Base-by-base conservation (phyloP, 192 early-diverging fungal species). In the Coemansia sp. region DNA sequence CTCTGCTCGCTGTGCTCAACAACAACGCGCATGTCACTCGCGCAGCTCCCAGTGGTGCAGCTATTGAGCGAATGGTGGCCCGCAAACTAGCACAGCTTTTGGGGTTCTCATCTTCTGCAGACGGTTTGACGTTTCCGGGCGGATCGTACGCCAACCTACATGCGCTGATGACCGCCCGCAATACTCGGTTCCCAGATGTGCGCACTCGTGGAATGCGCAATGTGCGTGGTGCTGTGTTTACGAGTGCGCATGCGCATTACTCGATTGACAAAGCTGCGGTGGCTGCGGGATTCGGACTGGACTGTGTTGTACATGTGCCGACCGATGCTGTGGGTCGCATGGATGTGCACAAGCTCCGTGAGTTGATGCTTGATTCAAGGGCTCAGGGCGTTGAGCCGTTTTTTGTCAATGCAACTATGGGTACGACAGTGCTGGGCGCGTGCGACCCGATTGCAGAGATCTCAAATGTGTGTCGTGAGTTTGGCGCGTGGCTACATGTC, bases 341-440 rank as follows among this genome's bases (percentile, higher is more conserved):
- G 89, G 67, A 78, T 36, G 57, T 81, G 5, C 58, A 61, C 12
- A 76, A 80, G 60, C 64, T 92, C 47, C 85, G 87, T 65, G 66
- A 52, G 1, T 26, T 84, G 40, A 74, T 91, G 14, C 64, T 68
- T 15, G 52, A 59, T 9, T 71, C 79, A 0, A 46, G 83, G 3
- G 70, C 60, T 6, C 15, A 59, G 1, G 87, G 83, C 15, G 83
- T 83, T 7, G 75, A 75, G 10, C 92, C 92, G 14, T 92, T 91
- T 57, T 92, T 93, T 63, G 85, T 94, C 67, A 91, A 89, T 66
- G 87, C 87, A 8, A 94, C 92, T 0, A 85, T 89, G 40, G 92
- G 92, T 36, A 94, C 92, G 3, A 94, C 91, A 3, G 91, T 94
- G 14, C 70, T 94, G 60, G 88, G 90, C 12, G 86, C 92, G 0